Evolutionary conservation across 1,284 basidiomycete species (phyloP).

Genomic region (Neolentinus lepideus): DNA sequence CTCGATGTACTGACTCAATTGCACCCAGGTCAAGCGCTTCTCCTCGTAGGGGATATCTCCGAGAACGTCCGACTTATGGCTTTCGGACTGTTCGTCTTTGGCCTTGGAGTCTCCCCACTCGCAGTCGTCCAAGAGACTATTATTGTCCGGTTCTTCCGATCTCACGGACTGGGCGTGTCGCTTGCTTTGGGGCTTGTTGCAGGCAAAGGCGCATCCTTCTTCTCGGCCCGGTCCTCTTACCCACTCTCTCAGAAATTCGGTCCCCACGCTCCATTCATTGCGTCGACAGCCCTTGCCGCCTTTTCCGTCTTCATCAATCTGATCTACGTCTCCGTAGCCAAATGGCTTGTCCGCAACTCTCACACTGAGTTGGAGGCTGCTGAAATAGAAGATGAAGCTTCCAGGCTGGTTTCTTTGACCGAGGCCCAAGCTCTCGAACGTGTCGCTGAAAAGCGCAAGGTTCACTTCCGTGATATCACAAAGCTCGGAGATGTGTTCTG

Average conservation of each 20-base stretch:
- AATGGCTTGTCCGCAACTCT: slow-evolving; percentile 52
- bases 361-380: slow-evolving; percentile 59
- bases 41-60: slow-evolving; percentile 56
- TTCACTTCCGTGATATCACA: slow-evolving; percentile 51
- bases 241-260: slow-evolving; percentile 67
- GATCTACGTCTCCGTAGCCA: slow-evolving; percentile 54
- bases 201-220: slow-evolving; percentile 70
- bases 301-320: slow-evolving; percentile 65
- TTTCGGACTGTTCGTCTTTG: slow-evolving; percentile 69
- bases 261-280: slow-evolving; percentile 66
- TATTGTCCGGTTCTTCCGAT: slow-evolving; percentile 74
- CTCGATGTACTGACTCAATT: slow-evolving; percentile 7
- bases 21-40: slow-evolving; percentile 45
- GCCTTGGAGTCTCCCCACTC: slow-evolving; percentile 71
- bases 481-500: slow-evolving; percentile 75
- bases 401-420: slow-evolving; percentile 27
- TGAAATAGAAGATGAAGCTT: slow-evolving; percentile 48
- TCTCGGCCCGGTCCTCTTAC: slow-evolving; percentile 68
- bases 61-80: slow-evolving; percentile 58
- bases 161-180: slow-evolving; percentile 69
- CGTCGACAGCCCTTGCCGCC: slow-evolving; percentile 53
- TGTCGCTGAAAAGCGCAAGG: slow-evolving; percentile 56
- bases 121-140: slow-evolving; percentile 75
- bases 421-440: slow-evolving; percentile 59
- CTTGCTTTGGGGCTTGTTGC: slow-evolving; percentile 75